phyloP scores from a whole-genome alignment of 2,329 filamentous ascomycete species.

The Helicocarpus griseus region DNA sequence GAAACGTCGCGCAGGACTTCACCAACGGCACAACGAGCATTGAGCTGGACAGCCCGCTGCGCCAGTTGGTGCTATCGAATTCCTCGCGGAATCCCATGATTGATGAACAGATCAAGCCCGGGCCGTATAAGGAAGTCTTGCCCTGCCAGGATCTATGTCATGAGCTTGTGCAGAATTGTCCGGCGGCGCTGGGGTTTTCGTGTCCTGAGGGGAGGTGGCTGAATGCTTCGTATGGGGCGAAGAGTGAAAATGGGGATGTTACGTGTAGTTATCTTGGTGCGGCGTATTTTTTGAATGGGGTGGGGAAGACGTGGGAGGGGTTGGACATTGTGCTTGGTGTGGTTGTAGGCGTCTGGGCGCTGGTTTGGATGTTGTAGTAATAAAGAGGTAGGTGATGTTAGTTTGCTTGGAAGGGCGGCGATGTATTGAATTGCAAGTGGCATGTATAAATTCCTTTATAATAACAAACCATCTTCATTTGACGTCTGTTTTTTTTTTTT shows the following conservation, averaged over 20 bases:
- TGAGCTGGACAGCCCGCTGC: constrained; percentile 24
- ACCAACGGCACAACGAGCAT: constrained; percentile 50
- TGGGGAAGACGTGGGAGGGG: constrained; percentile 10
- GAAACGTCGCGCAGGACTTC: constrained; percentile 63
- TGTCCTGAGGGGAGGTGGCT: constrained; percentile 54
- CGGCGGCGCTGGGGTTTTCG: constrained; percentile 60
- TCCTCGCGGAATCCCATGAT: constrained; percentile 62
- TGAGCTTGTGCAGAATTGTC: constrained; percentile 74
- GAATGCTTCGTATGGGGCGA: constrained; percentile 43
- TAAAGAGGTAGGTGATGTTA: background rate
- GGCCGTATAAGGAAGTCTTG: constrained; percentile 87
- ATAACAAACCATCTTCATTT: no score
- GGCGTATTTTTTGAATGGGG: constrained; percentile 42
- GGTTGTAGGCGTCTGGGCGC: constrained; percentile 4
- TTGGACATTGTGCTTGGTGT: background rate
- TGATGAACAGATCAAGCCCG: constrained; percentile 61
- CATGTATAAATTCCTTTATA: no score
- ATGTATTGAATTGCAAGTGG: no score
- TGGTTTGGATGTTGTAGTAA: constrained; percentile 8
- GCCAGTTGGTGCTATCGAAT: constrained; percentile 37
- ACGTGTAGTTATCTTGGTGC: constrained; percentile 56
- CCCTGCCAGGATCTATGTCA: constrained; percentile 86
- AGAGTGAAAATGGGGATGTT: constrained; percentile 28
- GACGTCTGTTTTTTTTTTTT: background rate
- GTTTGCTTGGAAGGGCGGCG: no score